phyloP scores from a whole-genome alignment of 495 filamentous ascomycete species.

The Friedmanniomyces endolithicus region DNA sequence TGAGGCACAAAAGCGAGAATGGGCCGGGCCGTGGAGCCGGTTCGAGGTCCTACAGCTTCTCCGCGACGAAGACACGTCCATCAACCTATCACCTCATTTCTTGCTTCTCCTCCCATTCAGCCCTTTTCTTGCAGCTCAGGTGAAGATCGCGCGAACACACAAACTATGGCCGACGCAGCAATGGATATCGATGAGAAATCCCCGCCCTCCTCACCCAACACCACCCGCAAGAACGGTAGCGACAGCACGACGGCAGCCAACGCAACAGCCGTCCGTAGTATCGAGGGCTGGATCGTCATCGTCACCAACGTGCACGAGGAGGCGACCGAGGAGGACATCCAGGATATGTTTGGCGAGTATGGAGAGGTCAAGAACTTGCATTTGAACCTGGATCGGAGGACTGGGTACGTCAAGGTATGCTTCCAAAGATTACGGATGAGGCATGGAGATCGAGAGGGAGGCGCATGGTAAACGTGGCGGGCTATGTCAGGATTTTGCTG shows the following conservation, averaged over 20 bases:
- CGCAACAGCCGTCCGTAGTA: constrained; percentile 87
- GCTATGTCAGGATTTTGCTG: no score
- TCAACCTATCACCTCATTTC: no score
- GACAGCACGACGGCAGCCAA: constrained; percentile 60
- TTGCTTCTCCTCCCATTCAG: no score
- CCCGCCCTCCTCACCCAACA: constrained; percentile 21
- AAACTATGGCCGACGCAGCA: constrained; percentile 36
- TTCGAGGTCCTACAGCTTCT: no score
- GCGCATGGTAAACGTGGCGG: no score
- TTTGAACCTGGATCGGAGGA: constrained; percentile 84
- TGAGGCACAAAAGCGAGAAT: no score
- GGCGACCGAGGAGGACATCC: constrained; percentile 88
- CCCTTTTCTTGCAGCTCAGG: no score
- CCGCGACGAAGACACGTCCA: no score
- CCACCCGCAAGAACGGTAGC: constrained; percentile 42
- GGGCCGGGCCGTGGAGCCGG: no score
- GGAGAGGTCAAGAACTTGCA: constrained; percentile 97
- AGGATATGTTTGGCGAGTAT: constrained; percentile 87
- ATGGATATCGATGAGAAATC: constrained; percentile 60
- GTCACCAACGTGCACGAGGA: constrained; percentile 97
- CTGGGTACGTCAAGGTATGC: constrained; percentile 94
- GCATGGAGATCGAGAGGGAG: neutral
- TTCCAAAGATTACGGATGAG: neutral
- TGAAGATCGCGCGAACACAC: no score
- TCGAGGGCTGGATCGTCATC: constrained; percentile 98